These are phyloP conservation scores for Umbelopsis ramanniana DNA, from an alignment of 192 early-diverging fungal species.

Conservation along the genomic window DNA sequence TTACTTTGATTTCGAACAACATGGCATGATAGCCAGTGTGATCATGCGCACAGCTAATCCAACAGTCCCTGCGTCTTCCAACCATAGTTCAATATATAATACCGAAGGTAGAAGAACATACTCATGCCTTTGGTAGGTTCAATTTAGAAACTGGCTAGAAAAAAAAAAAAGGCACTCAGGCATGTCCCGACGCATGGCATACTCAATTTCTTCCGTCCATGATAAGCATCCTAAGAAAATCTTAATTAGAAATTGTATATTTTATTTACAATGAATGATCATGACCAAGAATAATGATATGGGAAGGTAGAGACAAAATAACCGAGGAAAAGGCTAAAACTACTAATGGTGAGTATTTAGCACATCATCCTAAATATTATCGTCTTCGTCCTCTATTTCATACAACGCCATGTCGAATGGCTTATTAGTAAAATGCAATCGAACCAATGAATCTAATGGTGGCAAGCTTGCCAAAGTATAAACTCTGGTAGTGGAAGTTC, in stretches of 20 bases:
- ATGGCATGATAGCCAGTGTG: no score
- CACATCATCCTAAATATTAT: not conserved
- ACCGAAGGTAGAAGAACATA: no score
- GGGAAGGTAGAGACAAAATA: not conserved
- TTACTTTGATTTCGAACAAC: no score
- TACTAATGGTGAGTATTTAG: not conserved
- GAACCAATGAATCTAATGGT: slow-evolving; percentile 23
- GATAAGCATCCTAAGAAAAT: not conserved
- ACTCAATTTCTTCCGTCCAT: not conserved
- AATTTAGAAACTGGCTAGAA: no score
- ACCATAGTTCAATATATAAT: no score
- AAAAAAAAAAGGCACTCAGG: no score
- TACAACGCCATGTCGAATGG: slow-evolving; percentile 27
- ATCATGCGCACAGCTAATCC: no score
- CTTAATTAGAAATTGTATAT: not conserved
- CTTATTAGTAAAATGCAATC: slow-evolving; percentile 27
- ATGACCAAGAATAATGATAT: not conserved
- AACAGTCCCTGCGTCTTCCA: no score
- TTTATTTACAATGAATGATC: slow-evolving; percentile 23
- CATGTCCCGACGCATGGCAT: no score
- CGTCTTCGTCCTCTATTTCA: slow-evolving; percentile 18
- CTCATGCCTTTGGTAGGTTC: no score
- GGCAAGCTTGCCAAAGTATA: slow-evolving; percentile 36
- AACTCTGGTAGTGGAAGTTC: slow-evolving; percentile 34
- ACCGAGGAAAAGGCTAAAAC: not conserved